Percentiles rank a stretch among this genome's conserved stretches.
phyloP scores from a whole-genome alignment of 1,139 yeast species.

The Candida sojae region DNA sequence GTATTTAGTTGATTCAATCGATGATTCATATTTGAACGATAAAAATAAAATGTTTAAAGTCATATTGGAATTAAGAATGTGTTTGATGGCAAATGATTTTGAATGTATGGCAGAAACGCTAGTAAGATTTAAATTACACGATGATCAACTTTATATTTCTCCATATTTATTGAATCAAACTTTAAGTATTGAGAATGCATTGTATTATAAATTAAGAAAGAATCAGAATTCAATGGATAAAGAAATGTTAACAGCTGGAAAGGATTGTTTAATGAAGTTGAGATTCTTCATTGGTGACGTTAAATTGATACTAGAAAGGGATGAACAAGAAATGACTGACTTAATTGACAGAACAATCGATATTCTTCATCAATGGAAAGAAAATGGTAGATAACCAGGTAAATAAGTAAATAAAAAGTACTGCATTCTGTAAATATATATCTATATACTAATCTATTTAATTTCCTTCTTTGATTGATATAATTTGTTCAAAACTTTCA shows the following conservation, averaged over 20 bases:
- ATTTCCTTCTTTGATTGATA: background rate
- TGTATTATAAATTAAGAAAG: constrained; percentile 13
- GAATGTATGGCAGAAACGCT: constrained; percentile 23
- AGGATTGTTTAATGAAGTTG: constrained; percentile 18
- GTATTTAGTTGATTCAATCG: constrained; percentile 24
- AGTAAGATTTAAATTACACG: constrained; percentile 12
- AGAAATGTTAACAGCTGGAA: constrained; percentile 3
- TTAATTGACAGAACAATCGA: constrained; percentile 23
- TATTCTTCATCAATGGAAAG: constrained; percentile 30
- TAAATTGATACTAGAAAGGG: constrained; percentile 29
- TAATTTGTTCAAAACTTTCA: background rate
- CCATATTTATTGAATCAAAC: constrained; percentile 39
- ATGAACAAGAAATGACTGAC: constrained; percentile 25
- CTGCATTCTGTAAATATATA: background rate
- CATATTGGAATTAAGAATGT: constrained; percentile 24
- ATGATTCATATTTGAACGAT: constrained; percentile 26
- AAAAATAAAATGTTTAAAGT: constrained; percentile 26
- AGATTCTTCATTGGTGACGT: constrained; percentile 39
- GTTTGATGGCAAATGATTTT: constrained; percentile 21
- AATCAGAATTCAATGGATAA: constrained; percentile 1
- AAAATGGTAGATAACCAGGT: background rate
- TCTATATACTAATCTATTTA: background rate
- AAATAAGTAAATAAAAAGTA: too few species aligned
- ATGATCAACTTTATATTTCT: constrained; percentile 25
- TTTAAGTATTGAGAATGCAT: constrained; percentile 27